Evolutionary conservation across 208 protist genomes (phyloP).

Genomic region (Herpetomonas samuelpessoai): DNA sequence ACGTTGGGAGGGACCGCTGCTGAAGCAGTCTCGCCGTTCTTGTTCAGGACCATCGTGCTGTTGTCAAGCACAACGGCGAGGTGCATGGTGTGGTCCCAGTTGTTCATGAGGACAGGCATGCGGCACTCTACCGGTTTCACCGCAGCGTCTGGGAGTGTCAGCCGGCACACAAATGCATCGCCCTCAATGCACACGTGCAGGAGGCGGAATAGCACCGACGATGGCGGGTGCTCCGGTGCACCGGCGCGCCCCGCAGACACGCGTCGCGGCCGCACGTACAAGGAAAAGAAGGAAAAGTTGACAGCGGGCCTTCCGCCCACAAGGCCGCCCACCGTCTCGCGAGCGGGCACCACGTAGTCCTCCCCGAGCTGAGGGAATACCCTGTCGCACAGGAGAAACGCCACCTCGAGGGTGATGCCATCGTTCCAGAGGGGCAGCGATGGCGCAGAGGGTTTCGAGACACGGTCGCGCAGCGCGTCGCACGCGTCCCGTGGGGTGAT

Average conservation of each 20-base stretch:
- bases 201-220: background rate
- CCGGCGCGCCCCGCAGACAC: background rate
- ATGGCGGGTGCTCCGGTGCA: background rate
- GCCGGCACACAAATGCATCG: slow-evolving; percentile 10
- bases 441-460: too few species aligned
- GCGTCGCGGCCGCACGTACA: slow-evolving; percentile 20
- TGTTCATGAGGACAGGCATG: slow-evolving; percentile 13
- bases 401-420: slow-evolving; percentile 47
- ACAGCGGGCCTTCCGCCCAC: slow-evolving; percentile 11
- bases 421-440: slow-evolving; percentile 40
- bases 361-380: slow-evolving; percentile 50
- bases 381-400: slow-evolving; percentile 47
- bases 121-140: slow-evolving; percentile 7
- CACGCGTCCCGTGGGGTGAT: too few species aligned
- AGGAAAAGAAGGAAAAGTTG: slow-evolving; percentile 30
- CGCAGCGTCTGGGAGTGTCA: slow-evolving; percentile 1
- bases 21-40: slow-evolving; percentile 29
- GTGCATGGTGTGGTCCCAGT: slow-evolving; percentile 59
- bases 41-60: slow-evolving; percentile 35
- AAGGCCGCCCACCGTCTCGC: slow-evolving; percentile 12
- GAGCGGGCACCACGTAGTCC: slow-evolving; percentile 21
- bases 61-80: slow-evolving; percentile 46
- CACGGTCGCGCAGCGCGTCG: too few species aligned
- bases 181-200: slow-evolving; percentile 11
- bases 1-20: slow-evolving; percentile 16